These are phyloP conservation scores for Sclerotinia spermophila DNA, from an alignment of 2,329 filamentous ascomycete genomes.

Conservation along the genomic window DNA sequence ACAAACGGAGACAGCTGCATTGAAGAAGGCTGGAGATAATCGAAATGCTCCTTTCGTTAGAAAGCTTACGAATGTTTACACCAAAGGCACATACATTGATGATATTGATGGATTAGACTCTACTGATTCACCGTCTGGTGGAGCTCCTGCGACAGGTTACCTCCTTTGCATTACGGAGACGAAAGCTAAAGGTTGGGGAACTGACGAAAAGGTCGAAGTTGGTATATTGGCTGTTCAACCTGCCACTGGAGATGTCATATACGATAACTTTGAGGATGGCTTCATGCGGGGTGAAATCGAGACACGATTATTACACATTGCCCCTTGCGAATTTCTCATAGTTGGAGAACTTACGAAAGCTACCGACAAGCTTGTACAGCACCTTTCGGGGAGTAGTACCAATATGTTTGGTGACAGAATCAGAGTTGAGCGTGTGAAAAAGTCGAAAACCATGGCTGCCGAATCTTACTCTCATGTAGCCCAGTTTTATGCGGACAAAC, in stretches of 20 bases:
- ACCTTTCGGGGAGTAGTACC: slow-evolving; percentile 82
- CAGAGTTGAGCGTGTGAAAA: slow-evolving; percentile 74
- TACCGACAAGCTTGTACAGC: slow-evolving; percentile 86
- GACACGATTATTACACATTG: slow-evolving; percentile 90
- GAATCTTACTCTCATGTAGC: slow-evolving; percentile 87
- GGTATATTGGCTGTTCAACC: slow-evolving; percentile 93
- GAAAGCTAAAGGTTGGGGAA: slow-evolving; percentile 73
- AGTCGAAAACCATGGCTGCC: slow-evolving; percentile 75
- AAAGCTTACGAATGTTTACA: slow-evolving; percentile 94
- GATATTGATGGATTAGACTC: slow-evolving; percentile 76
- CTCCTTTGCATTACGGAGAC: slow-evolving; percentile 88
- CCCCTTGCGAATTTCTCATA: slow-evolving; percentile 90
- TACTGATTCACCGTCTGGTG: slow-evolving; percentile 52
- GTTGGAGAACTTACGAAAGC: slow-evolving; percentile 87
- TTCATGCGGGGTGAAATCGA: slow-evolving; percentile 98
- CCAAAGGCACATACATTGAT: slow-evolving; percentile 96
- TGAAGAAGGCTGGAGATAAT: slow-evolving; percentile 95
- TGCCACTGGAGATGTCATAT: slow-evolving; percentile 91
- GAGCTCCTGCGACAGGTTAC: slow-evolving; percentile 70
- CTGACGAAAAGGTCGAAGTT: slow-evolving; percentile 89
- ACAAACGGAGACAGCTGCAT: slow-evolving; percentile 88
- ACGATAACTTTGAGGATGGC: slow-evolving; percentile 93
- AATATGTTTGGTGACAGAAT: slow-evolving; percentile 92
- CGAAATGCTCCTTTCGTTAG: slow-evolving; percentile 87
- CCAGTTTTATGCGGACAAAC: slow-evolving; percentile 84